Evolutionary conservation across 805 yeast species (phyloP), one percentile per base, ranked within the genome.

Genomic region (Starmerella lactis-condensi): DNA sequence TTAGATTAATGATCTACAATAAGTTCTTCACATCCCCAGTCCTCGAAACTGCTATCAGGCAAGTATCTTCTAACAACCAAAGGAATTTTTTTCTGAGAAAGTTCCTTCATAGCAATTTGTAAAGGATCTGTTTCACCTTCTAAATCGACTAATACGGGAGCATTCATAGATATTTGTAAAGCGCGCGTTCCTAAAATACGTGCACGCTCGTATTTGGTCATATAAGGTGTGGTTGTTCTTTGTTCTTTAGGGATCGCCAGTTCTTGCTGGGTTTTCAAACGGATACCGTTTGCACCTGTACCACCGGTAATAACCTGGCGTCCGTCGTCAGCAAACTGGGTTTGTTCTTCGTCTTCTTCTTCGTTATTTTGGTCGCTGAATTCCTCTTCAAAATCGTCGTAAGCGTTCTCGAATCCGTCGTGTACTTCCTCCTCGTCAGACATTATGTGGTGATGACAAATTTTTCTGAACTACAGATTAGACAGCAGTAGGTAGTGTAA

Each of bases 81-180:
- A 1, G 98, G 99, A 35, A 91, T 82, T 54, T 83, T 89, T 56
- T 78, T 72, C 56, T 89, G 96, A 1, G 92, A 69, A 40, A 89
- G 66, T 56, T 89, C 99, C 56, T 91, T 89, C 79, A 81, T 75
- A 38, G 99, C 95, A 40, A 89, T 89, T 56, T 83, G 94, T 51
- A 89, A 62, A 10, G 99, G 98, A 54, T 89, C 99, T 2, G 98
- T 91, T 56, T 91, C 99, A 50, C 98, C 98, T 58, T 89, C 99
- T 36, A 89, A 69, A 50, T 91, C 98, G 25, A 89, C 98, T 51
- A 89, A 67, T 3, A 89, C 96, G 2, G 98, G 98, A 1, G 99
- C 98, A 52, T 89, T 89, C 78, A 89, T 77, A 17, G 95, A 81
- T 47, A 89, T 85, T 57, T 89, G 99, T 42, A 89, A 61, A 2